phyloP scores from a whole-genome alignment of 257 asterid species.

The Primulina huaijiensis region DNA sequence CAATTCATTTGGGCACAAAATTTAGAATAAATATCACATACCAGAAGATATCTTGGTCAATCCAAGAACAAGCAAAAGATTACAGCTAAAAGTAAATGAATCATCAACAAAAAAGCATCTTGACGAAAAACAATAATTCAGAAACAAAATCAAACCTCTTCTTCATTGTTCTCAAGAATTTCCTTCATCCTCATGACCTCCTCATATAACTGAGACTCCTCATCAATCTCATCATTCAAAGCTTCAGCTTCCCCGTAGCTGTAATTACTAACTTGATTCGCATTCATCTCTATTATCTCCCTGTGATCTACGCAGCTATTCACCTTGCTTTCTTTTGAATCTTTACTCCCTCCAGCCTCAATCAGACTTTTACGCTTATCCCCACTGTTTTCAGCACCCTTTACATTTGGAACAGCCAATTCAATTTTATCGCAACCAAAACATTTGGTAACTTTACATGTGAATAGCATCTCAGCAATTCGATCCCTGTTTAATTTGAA shows the following conservation, averaged over 20 bases:
- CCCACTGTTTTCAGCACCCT: neutral
- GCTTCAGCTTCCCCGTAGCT: slow-evolving; percentile 35
- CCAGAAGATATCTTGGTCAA: neutral
- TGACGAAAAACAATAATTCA: neutral
- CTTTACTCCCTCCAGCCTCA: slow-evolving; percentile 28
- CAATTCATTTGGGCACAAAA: neutral
- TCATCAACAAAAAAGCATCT: neutral
- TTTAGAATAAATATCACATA: neutral
- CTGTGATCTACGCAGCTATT: slow-evolving; percentile 23
- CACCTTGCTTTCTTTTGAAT: slow-evolving; percentile 34
- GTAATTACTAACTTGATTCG: slow-evolving; percentile 22
- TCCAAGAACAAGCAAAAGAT: neutral
- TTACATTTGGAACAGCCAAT: slow-evolving; percentile 25
- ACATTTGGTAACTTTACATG: slow-evolving; percentile 30
- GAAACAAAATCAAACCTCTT: slow-evolving; percentile 38
- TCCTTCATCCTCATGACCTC: slow-evolving; percentile 35
- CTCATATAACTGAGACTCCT: slow-evolving; percentile 17
- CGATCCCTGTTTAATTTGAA: slow-evolving; percentile 44
- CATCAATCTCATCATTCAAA: slow-evolving; percentile 33
- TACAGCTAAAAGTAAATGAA: slow-evolving; percentile 3
- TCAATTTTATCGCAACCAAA: slow-evolving; percentile 26
- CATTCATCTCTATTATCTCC: slow-evolving; percentile 25
- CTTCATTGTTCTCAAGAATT: slow-evolving; percentile 40
- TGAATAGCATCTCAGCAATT: slow-evolving; percentile 43
- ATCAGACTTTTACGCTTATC: slow-evolving; percentile 22